Evolutionary conservation across 2,329 filamentous ascomycete genomes (phyloP).

Genomic region (Alternaria brassicae): DNA sequence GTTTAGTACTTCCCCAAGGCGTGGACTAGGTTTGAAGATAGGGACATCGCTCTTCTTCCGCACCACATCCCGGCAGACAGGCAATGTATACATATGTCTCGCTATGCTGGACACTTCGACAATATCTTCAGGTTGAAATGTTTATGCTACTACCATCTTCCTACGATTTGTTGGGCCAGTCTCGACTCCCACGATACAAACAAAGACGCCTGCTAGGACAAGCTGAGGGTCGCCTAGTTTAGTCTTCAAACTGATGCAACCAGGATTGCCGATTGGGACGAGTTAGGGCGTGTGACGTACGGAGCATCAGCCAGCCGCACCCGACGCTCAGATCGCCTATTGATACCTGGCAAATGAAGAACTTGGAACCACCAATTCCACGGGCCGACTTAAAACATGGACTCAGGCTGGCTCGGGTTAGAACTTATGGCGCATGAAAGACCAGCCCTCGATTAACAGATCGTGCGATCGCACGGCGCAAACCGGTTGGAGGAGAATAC

Average conservation of each 20-base stretch:
- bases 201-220: neutral
- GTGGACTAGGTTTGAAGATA: neutral
- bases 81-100: neutral
- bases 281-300: neutral
- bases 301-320: neutral
- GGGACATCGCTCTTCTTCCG: neutral
- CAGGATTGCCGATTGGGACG: neutral
- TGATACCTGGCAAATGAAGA: neutral
- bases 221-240: neutral
- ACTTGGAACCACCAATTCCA: neutral
- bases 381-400: too few relatives aligned
- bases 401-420: too few relatives aligned
- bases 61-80: neutral
- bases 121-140: neutral
- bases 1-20: neutral
- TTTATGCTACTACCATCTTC: neutral
- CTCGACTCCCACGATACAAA: neutral
- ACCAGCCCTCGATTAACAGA: neutral
- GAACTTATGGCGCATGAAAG: neutral
- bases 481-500: too few relatives aligned
- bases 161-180: neutral
- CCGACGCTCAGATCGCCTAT: neutral
- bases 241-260: neutral
- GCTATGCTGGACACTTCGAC: neutral
- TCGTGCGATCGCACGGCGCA: neutral